Evolutionary conservation across 164 flowering plant genomes (phyloP), one percentile per base, ranked within the genome.

Genomic region (Taxillus chinensis): DNA sequence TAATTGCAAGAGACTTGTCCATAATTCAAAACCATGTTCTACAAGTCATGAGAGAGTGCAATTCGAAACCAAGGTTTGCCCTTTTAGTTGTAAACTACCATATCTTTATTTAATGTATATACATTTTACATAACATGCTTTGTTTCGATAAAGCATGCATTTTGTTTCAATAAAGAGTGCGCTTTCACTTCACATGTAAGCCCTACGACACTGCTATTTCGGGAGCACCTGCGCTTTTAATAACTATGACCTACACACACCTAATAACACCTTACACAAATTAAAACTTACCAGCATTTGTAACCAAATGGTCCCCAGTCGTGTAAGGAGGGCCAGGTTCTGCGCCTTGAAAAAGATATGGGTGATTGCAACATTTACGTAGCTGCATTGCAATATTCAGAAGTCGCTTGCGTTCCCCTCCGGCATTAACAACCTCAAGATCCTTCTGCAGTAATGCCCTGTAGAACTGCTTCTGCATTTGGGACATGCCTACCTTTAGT

Each of bases 251-350:
- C 2, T 27, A 27, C 16, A n/a, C 66, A 37, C 39, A 67, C 13
- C 37, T 39, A 17, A 46, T 5, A 16, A 63, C 4, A 52, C 15
- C 11, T 41, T 39, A n/a, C 39, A 55, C 37, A 60, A 67, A 5
- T 5, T 4, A 49, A 13, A 65, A 8, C 68, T 49, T 73, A 95
- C 99, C 99, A 63, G 98, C 93, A 85, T 82, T 95, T 15, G 82
- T 81, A 46, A 91, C 65, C 60, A 95, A 89, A 77, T 95, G 99
- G 0, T 89, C 95, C 65, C 99, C 98, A 2, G 99, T 91, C 5
- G 96, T 86, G 68, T 89, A 95, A 37, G 99, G 99, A 60, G 99
- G 99, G 16, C 99, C 99, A 68, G 98, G 99, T 78, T 95, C 99
- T 39, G 98, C 99, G 63, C 99, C 99, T 84, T 95, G 96, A 73